phyloP scores from a whole-genome alignment of 495 filamentous ascomycete genomes.

The Penicillium pulvis region DNA sequence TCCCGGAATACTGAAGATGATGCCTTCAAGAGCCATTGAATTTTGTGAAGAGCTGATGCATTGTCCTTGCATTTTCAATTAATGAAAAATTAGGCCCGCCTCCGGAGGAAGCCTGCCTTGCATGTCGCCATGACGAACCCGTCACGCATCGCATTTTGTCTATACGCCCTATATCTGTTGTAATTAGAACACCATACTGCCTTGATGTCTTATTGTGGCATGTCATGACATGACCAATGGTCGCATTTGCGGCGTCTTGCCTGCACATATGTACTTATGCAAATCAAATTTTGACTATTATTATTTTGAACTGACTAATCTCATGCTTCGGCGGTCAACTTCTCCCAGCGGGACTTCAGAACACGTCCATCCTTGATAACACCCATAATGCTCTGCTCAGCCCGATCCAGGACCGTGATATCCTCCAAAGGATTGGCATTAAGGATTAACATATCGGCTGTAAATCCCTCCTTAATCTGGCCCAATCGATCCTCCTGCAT shows the following conservation, averaged over 20 bases:
- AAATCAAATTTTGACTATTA: constrained; percentile 2
- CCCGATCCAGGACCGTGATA: constrained; percentile 48
- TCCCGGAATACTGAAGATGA: constrained; percentile 13
- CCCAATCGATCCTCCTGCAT: constrained; percentile 44
- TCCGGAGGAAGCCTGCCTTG: background rate
- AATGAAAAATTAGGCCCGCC: constrained; percentile 1
- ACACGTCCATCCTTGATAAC: constrained; percentile 54
- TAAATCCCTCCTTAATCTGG: constrained; percentile 40
- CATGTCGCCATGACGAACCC: background rate
- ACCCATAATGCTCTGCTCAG: constrained; percentile 43
- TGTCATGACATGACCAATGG: background rate
- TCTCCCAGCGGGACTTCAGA: constrained; percentile 13
- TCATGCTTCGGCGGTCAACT: background rate
- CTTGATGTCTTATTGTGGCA: constrained; percentile 3
- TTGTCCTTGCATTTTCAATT: background rate
- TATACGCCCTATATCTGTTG: constrained; percentile 15
- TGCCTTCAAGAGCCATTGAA: constrained; percentile 30
- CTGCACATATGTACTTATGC: constrained; percentile 21
- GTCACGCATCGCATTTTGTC: constrained; percentile 4
- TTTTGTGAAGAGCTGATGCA: background rate
- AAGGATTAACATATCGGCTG: constrained; percentile 46
- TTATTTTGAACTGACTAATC: background rate
- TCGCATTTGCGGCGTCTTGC: constrained; percentile 4
- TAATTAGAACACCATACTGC: constrained; percentile 17
- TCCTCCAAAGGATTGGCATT: constrained; percentile 52